Evolutionary conservation across 1,284 basidiomycete species (phyloP).

Genomic region (Sanghuangporus weigelae): DNA sequence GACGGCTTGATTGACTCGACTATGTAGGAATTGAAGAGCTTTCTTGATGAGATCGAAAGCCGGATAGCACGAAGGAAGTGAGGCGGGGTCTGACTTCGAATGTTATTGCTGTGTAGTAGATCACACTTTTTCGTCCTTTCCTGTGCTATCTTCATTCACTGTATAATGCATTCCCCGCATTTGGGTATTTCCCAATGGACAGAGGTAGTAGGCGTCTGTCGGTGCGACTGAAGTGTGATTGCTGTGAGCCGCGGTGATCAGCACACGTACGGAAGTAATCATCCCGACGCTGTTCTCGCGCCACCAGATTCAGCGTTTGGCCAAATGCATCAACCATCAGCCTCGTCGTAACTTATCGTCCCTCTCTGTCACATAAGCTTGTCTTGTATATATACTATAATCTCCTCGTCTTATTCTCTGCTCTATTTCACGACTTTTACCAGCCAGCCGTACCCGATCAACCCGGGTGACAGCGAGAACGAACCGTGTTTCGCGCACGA

Average conservation of each 20-base stretch:
- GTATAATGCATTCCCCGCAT: neutral
- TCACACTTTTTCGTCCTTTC: neutral
- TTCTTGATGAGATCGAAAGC: conserved; percentile 30
- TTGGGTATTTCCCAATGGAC: neutral
- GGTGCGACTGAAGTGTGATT: neutral
- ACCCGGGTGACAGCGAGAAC: neutral
- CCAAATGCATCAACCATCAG: neutral
- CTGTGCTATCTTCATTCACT: neutral
- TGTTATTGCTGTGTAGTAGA: neutral
- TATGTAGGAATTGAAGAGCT: conserved; percentile 23
- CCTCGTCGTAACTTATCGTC: neutral
- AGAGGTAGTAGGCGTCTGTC: neutral
- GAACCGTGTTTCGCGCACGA: neutral
- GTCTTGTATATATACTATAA: too few relatives aligned
- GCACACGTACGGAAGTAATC: neutral
- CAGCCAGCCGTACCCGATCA: too few relatives aligned
- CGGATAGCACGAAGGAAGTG: conserved; percentile 12
- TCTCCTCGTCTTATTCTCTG: too few relatives aligned
- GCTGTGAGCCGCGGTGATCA: neutral
- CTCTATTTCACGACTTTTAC: too few relatives aligned
- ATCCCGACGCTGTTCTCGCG: neutral
- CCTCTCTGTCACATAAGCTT: neutral
- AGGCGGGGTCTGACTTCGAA: neutral
- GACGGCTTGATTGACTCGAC: neutral
- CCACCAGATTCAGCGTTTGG: neutral